Evolutionary conservation across 139 green algal species (phyloP), one percentile per base, ranked within the genome.

Genomic region (Bryopsis sp.): DNA sequence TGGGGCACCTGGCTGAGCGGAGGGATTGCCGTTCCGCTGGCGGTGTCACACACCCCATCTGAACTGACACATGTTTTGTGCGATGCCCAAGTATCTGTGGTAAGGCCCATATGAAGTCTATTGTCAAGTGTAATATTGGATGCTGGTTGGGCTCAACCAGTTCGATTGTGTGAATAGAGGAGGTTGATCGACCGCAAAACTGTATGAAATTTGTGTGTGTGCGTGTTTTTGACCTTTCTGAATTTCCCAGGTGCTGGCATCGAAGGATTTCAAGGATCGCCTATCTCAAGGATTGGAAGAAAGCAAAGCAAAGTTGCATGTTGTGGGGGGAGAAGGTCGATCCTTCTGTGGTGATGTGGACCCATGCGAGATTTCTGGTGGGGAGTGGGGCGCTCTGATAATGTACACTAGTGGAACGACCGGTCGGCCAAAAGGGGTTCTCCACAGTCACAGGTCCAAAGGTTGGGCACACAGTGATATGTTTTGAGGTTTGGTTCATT

Each of bases 341-440:
- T 19, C 22, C 26, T 28, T 74, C 31, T 31, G 6, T 58, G 2
- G 50, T n/a, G 11, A 58, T 50, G 28, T 22, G 37, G 43, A 67
- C 39, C 28, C 28, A 0, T n/a, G n/a, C 43, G 11, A 7, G n/a
- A 39, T 65, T 31, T 5, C 28, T 24, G n/a, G 54, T 15, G 22
- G 3, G 26, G 54, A 79, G 2, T 57, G 73, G 0, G 88, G 84
- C 2, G 86, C 92, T 2, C 76, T 99, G 24, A 88, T 99, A 59
- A 87, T 99, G 2, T 99, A 98, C 84, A 99, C 94, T 6, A 96
- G 86, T 71, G 94, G 94, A 35, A 99, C 93, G 24, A 99, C 93
- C 0, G 93, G 94, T 0, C 76, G 75, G 33, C 93, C 94, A 19
- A 99, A 99, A 78, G 89, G 89, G 2, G 89, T 79, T 47, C 73